These are phyloP conservation scores for Prillingera fragicola DNA, from an alignment of 1,284 basidiomycete species.

Conservation along the genomic window DNA sequence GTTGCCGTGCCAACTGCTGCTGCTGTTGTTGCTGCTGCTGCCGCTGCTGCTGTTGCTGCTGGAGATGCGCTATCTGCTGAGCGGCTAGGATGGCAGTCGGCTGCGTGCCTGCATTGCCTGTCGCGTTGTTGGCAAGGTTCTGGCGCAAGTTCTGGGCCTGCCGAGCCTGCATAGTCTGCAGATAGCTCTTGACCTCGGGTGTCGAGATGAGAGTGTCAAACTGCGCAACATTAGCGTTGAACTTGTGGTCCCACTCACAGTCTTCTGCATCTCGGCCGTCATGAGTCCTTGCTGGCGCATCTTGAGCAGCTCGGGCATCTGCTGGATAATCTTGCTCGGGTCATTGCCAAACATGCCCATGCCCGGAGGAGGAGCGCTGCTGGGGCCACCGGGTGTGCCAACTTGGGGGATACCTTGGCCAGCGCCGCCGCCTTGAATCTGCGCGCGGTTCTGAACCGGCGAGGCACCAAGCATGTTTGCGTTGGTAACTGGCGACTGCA, in stretches of 20 bases:
- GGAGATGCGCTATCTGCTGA: conserved; percentile 20
- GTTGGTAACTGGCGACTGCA: conserved; percentile 16
- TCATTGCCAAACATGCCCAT: conserved; percentile 13
- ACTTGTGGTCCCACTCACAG: conserved; percentile 10
- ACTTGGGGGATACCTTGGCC: conserved; percentile 10
- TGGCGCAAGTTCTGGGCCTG: conserved; percentile 10
- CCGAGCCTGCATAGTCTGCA: conserved; percentile 10
- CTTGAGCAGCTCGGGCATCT: conserved; percentile 18
- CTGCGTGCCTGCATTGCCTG: conserved; percentile 7
- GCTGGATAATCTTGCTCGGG: conserved; percentile 11
- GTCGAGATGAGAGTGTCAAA: conserved; percentile 16
- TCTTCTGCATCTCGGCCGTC: conserved; percentile 16
- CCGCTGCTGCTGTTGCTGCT: conserved; percentile 16
- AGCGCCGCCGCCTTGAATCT: conserved; percentile 14
- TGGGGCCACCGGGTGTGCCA: conserved; percentile 5
- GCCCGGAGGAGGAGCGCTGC: neutral
- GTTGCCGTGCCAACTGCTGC: conserved; percentile 9
- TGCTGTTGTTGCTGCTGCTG: conserved; percentile 17
- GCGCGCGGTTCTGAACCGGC: no score
- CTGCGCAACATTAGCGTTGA: conserved; percentile 3
- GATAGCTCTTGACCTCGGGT: conserved; percentile 16
- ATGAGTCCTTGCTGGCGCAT: conserved; percentile 14
- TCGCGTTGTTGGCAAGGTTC: conserved; percentile 11
- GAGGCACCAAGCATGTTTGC: no score
- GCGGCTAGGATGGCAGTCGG: conserved; percentile 21